Percentiles rank a stretch among this genome's conserved stretches.
Conservation (phyloP, 352 stramenopile species). For the Blastocystis hominis region DNA sequence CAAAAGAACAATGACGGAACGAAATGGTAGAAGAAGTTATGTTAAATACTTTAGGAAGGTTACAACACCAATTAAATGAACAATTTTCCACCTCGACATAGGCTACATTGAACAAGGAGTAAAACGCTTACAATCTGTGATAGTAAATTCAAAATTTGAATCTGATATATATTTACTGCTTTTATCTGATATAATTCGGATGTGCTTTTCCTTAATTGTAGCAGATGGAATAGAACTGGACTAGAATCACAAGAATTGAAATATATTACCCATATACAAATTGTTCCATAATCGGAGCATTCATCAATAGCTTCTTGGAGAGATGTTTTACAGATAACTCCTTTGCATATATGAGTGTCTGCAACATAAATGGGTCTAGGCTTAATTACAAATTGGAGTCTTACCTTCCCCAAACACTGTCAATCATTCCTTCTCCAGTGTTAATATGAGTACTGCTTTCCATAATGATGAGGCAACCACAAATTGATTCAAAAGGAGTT, state of each 20-base stretch:
- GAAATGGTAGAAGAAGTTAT: neutral
- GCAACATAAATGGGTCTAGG: neutral
- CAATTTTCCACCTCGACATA: neutral
- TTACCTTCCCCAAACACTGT: too few relatives aligned
- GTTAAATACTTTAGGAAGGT: neutral
- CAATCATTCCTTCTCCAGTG: too few relatives aligned
- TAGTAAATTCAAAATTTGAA: neutral
- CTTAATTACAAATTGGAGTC: neutral
- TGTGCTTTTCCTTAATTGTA: neutral
- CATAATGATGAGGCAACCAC: too few relatives aligned
- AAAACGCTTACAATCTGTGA: neutral
- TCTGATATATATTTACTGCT: neutral
- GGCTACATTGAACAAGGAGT: neutral
- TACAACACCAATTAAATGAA: neutral
- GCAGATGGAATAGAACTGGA: neutral
- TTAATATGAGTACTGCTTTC: too few relatives aligned
- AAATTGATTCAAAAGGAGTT: too few relatives aligned
- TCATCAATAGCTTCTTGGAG: slow-evolving; percentile 15
- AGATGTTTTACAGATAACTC: neutral
- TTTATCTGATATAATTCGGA: neutral
- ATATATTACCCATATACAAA: neutral
- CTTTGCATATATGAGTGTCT: neutral
- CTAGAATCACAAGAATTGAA: neutral
- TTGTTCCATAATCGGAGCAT: neutral
- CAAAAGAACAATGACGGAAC: neutral